Evolutionary conservation across 1,284 basidiomycete genomes (phyloP), one percentile per base, ranked within the genome.

Genomic region (Schizopora paradoxa): DNA sequence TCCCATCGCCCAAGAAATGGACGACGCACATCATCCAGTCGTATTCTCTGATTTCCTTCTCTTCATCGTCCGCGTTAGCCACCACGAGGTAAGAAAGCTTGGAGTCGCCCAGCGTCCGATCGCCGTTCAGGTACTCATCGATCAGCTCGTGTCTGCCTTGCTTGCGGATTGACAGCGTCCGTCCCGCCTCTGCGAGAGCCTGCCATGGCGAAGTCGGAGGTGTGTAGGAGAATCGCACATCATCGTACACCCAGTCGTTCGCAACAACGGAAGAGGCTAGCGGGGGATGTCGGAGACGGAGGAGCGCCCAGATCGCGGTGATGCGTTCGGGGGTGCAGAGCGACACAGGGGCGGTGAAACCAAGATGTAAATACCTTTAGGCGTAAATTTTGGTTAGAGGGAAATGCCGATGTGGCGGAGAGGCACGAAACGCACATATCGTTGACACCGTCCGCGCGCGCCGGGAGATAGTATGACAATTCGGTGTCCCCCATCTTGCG

Each of bases 1-100:
- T 86, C 21, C 84, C 85, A 58, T 90, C 86, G 6, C 84, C 85
- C 31, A 88, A 60, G 60, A 79, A 88, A 56, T 88, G 86, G 7
- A 82, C 74, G 3, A 82, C 79, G 55, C 79, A 79, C 25, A 89
- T 72, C 40, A 85, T 61, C 40, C 83, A 59, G 56, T 86, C 74
- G 55, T 68, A 78, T 53, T 53, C 8, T 18, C 27, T 22, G 45
- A 44, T 29, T 54, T 53, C 28, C 31, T 41, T 8, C 3, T 39
- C 31, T 10, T 56, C 49, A 37, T 35, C 25, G 10, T 48, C 40
- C 23, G 61, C 56, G 32, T 61, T 60, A 1, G 85, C 82, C 14
- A 86, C 57, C 37, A 89, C 67, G 45, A 91, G 74, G 56, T 81
- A 82, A 2, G 86, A 83, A 28, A 91, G 73, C 2, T 82, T 71